Evolutionary conservation across 1,284 basidiomycete species (phyloP), one percentile per base, ranked within the genome.

Genomic region (Moesziomyces sp.): DNA sequence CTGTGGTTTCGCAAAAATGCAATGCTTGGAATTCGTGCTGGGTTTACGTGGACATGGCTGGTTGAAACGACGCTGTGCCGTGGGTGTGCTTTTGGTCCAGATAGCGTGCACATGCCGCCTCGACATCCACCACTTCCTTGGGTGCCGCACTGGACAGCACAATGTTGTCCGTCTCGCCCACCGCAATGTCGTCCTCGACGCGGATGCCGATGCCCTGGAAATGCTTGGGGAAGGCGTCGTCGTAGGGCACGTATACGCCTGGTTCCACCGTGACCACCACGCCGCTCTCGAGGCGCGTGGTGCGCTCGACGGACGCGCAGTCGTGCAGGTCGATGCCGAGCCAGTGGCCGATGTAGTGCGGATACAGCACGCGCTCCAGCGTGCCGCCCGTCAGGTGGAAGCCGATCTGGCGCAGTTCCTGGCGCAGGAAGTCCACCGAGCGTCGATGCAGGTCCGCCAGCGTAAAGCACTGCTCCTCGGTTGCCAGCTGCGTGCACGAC

Each of bases 341-440:
- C 18, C 92, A 91, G 84, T 97, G 93, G 52, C 91, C 90, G 52
- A 96, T 85, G 69, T 90, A 93, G 85, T 96, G 93, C 3, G 94
- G 93, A 81, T 94, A 96, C 57, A 95, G 84, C 21, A 89, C 85
- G 50, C 90, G 85, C 81, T 94, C 93, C 21, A 97, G 85, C 59
- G 91, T 68, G 3, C 89, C 89, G 4, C 86, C 83, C 5, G 84
- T 75, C 46, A 95, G 84, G 38, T 88, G 86, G 82, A 98, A 93
- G 26, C 79, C 94, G 49, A 97, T 88, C 77, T 92, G 90, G 56
- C 88, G 89, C 46, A 99, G 87, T 85, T 97, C 94, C 52, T 86
- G 81, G 30, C 88, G 86, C 33, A 98, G 86, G 46, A 92, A 82
- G 14, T 89, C 87, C 74, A 91, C 91, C 23, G 91, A 93, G 46